A percentile compares a stretch with the other conserved stretches of the same genome.
Evolutionary conservation across 1,139 yeast species (phyloP).

Genomic region (Pichia sp.): DNA sequence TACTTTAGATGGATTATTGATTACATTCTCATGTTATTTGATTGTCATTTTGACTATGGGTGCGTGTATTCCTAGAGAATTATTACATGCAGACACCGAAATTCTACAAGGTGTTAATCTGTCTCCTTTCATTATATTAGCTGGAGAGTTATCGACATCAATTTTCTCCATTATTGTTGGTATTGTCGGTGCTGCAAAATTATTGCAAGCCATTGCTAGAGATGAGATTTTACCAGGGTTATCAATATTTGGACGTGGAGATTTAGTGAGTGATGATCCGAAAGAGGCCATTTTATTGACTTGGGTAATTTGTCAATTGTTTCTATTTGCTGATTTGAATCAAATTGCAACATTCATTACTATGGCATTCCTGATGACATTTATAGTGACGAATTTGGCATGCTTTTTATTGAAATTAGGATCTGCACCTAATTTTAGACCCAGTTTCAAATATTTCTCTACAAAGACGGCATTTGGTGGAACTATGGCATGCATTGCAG

Average conservation of each 20-base stretch:
- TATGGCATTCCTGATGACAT: constrained; percentile 95
- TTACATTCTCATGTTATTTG: constrained; percentile 70
- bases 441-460: constrained; percentile 83
- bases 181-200: constrained; percentile 87
- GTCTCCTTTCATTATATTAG: constrained; percentile 60
- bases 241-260: constrained; percentile 40
- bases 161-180: constrained; percentile 92
- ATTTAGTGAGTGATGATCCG: constrained; percentile 34
- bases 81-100: constrained; percentile 71
- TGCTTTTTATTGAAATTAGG: constrained; percentile 83
- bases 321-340: constrained; percentile 82
- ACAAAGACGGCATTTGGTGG: constrained; percentile 78
- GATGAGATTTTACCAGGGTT: constrained; percentile 81
- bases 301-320: constrained; percentile 76
- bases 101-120: constrained; percentile 76
- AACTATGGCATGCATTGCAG: constrained; percentile 56
- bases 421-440: constrained; percentile 94
- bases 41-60: constrained; percentile 77
- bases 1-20: constrained; percentile 69
- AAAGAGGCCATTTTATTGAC: constrained; percentile 61
- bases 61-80: constrained; percentile 65
- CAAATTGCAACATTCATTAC: constrained; percentile 93
- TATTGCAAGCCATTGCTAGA: constrained; percentile 83
- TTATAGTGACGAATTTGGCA: constrained; percentile 87
- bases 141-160: constrained; percentile 88